phyloP scores from a whole-genome alignment of 108 stramenopile species.

The Epipyxis sp. region DNA sequence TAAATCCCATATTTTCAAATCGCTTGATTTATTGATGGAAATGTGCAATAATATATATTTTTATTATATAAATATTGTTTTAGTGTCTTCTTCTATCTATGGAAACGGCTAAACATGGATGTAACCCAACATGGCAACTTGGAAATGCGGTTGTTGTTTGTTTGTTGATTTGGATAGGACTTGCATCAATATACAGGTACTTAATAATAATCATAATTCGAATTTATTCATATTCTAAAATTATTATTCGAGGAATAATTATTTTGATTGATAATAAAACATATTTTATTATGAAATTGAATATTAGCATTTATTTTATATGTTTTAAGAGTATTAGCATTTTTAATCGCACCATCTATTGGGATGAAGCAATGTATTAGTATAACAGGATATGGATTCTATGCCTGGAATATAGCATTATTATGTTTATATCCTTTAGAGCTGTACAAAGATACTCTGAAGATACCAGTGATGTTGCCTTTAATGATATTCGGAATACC shows the following conservation, averaged over 20 bases:
- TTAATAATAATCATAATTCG: too few species aligned
- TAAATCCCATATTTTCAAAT: too few species aligned
- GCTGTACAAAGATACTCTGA: not conserved
- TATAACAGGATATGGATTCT: not conserved
- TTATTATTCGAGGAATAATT: too few species aligned
- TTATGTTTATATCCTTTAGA: not conserved
- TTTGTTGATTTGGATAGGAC: not conserved
- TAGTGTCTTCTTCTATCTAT: not conserved
- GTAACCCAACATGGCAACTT: constrained; percentile 11
- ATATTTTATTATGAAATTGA: too few species aligned
- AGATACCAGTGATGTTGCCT: not conserved
- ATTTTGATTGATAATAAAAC: too few species aligned
- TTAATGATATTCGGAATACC: not conserved
- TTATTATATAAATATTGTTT: too few species aligned
- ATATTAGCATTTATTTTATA: too few species aligned
- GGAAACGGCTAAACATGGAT: not conserved
- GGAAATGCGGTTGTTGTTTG: constrained; percentile 8
- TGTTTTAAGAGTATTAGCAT: not conserved
- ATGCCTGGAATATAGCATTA: not conserved
- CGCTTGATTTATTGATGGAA: too few species aligned
- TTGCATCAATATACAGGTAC: not conserved
- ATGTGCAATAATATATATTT: too few species aligned
- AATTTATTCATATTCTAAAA: too few species aligned
- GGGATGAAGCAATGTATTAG: not conserved
- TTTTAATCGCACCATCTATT: not conserved